phyloP scores from a whole-genome alignment of 495 filamentous ascomycete species.

The Penicillium goetzii region DNA sequence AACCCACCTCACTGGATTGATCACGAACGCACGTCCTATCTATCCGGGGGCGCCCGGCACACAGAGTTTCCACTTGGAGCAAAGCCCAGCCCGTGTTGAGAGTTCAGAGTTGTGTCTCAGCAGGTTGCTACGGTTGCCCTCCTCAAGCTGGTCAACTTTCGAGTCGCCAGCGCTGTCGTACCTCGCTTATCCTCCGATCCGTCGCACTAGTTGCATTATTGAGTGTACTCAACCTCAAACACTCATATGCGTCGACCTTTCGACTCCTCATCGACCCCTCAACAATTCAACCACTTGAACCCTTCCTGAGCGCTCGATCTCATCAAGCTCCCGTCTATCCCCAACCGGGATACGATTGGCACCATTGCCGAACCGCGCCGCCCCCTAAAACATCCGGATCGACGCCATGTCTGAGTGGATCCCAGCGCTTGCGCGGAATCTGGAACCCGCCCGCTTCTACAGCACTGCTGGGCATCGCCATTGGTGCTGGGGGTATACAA shows the following conservation, averaged over 20 bases:
- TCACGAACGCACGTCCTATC: conserved; percentile 10
- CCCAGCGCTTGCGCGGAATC: conserved; percentile 22
- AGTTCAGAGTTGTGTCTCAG: conserved; percentile 6
- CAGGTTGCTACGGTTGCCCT: not conserved
- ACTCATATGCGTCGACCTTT: not conserved
- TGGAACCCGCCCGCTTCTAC: conserved; percentile 9
- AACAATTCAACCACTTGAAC: conserved; percentile 4
- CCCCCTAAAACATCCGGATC: conserved; percentile 14
- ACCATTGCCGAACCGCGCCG: conserved; percentile 11
- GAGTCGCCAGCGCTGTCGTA: not conserved
- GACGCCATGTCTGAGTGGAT: conserved; percentile 14
- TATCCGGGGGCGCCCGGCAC: not conserved
- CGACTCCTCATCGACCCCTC: not conserved
- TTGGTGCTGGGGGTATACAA: conserved; percentile 7
- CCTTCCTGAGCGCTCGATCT: conserved; percentile 8
- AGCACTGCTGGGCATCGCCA: conserved; percentile 1
- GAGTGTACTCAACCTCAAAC: conserved; percentile 6
- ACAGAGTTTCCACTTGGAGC: conserved; percentile 7
- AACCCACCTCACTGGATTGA: conserved; percentile 3
- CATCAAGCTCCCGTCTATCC: conserved; percentile 5
- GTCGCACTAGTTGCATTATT: conserved; percentile 7
- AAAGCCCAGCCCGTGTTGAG: not conserved
- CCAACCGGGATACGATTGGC: conserved; percentile 11
- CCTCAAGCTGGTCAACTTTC: not conserved
- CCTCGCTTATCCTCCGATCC: not conserved